These are phyloP conservation scores for Apiospora koreana DNA, from an alignment of 2,329 filamentous ascomycete species.

Conservation along the genomic window DNA sequence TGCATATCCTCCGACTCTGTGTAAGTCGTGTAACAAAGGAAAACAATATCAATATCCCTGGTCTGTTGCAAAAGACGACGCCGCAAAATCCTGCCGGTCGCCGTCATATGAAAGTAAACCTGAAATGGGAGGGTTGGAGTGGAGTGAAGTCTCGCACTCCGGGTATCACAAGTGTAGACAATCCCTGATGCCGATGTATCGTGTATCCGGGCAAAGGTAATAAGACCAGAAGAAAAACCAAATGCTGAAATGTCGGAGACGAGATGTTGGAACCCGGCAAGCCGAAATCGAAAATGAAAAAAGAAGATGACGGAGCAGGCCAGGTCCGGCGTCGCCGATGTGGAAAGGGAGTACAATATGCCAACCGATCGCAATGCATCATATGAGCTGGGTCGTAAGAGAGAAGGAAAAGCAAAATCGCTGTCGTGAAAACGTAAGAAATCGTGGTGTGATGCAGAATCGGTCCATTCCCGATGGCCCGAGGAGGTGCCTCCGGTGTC, in stretches of 20 bases:
- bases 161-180: conserved; percentile 33
- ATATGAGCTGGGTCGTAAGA: not conserved
- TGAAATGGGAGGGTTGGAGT: conserved; percentile 26
- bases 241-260: not conserved
- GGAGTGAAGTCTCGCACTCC: conserved; percentile 31
- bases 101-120: not conserved
- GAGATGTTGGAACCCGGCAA: not conserved
- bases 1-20: not conserved
- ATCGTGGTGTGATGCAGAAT: not conserved
- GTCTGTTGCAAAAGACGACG: not conserved
- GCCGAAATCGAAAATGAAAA: not conserved
- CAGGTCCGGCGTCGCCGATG: not conserved
- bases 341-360: not conserved
- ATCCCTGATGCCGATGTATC: conserved; percentile 30
- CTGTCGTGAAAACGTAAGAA: not conserved
- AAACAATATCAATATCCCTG: not conserved
- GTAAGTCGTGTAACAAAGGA: not conserved
- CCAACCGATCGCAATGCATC: not conserved
- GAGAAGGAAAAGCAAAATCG: not conserved
- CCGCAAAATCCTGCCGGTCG: not conserved
- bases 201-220: conserved; percentile 20
- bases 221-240: not conserved
- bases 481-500: not conserved
- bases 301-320: not conserved
- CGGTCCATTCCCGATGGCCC: conserved; percentile 25